These are phyloP conservation scores for Tetragonia tetragonoides DNA, from an alignment of 148 eudicot species.

Conservation along the genomic window DNA sequence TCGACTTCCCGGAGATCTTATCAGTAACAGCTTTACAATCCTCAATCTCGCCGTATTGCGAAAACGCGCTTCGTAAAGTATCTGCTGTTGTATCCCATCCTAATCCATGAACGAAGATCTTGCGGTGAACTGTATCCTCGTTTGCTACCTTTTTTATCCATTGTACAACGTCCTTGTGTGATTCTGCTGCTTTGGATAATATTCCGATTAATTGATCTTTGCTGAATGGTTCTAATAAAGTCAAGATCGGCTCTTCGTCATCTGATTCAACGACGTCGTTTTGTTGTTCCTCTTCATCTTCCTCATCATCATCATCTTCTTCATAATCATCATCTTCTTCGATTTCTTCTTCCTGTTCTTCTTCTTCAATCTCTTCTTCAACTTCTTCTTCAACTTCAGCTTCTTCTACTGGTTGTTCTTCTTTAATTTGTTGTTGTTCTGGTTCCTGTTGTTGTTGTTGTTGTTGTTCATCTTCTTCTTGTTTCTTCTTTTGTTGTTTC, in stretches of 20 bases:
- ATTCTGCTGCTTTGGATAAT: conserved; percentile 56
- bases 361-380: conserved; percentile 13
- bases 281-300: conserved; percentile 30
- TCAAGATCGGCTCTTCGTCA: conserved; percentile 62
- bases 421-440: conserved; percentile 9
- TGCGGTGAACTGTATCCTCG: conserved; percentile 69
- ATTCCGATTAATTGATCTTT: conserved; percentile 61
- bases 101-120: conserved; percentile 88
- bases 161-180: conserved; percentile 42
- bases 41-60: conserved; percentile 75
- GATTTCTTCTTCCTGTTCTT: conserved; percentile 16
- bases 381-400: conserved; percentile 13
- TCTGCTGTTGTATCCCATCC: conserved; percentile 89
- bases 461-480: conserved; percentile 9
- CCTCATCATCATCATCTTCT: conserved; percentile 9
- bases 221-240: conserved; percentile 72
- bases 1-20: conserved; percentile 70
- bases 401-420: conserved; percentile 15
- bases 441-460: background rate
- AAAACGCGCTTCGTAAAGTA: conserved; percentile 44
- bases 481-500: conserved; percentile 16
- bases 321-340: conserved; percentile 30
- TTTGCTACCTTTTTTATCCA: conserved; percentile 57
- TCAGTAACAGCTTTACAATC: conserved; percentile 82
- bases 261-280: conserved; percentile 35